phyloP scores from a whole-genome alignment of 352 stramenopile genomes.

The Phytophthora fragariaefolia region DNA sequence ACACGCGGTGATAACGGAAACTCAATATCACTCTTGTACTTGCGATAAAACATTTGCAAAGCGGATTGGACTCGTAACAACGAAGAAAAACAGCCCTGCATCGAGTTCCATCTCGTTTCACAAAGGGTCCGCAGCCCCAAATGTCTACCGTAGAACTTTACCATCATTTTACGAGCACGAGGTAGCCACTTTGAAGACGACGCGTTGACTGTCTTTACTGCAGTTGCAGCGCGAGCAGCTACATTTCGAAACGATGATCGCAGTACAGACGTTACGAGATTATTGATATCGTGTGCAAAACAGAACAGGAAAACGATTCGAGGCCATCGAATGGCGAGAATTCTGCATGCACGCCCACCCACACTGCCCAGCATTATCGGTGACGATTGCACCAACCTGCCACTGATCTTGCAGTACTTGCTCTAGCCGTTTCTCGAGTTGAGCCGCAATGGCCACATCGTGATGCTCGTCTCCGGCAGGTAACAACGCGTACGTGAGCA shows the following conservation, averaged over 20 bases:
- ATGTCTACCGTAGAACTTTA: background rate
- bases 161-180: background rate
- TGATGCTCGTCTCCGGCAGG: conserved; percentile 4
- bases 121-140: background rate
- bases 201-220: conserved; percentile 2
- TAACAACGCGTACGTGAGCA: background rate
- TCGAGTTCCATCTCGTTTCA: too few species aligned
- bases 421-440: conserved; percentile 1
- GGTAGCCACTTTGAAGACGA: conserved; percentile 9
- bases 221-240: background rate
- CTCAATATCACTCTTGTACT: background rate
- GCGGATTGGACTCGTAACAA: too few species aligned
- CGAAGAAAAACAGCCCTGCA: too few species aligned
- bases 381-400: conserved; percentile 11
- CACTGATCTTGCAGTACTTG: conserved; percentile 2
- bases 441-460: conserved; percentile 5
- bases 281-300: conserved; percentile 8
- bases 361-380: conserved; percentile 11
- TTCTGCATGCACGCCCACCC: too few species aligned
- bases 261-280: conserved; percentile 8
- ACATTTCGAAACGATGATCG: conserved; percentile 1
- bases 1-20: background rate
- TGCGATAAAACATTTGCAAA: too few species aligned
- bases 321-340: too few species aligned
- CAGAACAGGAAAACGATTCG: conserved; percentile 8